Evolutionary conservation across 352 stramenopile genomes (phyloP), one percentile per base, ranked within the genome.

Genomic region (Pythium aphanidermatum): DNA sequence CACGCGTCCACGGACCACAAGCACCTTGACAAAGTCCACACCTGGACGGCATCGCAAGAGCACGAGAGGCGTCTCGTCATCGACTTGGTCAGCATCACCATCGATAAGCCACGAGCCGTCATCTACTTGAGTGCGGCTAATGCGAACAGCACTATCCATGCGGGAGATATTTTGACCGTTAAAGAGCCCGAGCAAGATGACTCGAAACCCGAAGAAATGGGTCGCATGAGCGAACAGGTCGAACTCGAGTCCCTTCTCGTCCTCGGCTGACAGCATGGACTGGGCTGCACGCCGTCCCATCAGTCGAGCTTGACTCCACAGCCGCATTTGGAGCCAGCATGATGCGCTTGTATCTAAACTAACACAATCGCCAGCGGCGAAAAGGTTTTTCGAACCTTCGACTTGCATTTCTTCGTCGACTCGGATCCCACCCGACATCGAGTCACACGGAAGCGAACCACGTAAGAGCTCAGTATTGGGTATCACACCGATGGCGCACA

Each of bases 11-110:
- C 49, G 17, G 26, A 58, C 39, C 2, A 65, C 3, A n/a, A 68
- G n/a, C 10, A 70, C 49, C 51, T 75, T 75, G 26, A 72, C 53
- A 25, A 70, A 74, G 29, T 75, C 63, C 17, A 49, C 24, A 5
- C 44, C 34, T 13, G 58, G 58, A n/a, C 47, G 65, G 6, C 53
- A 46, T 10, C 63, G 58, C 13, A 67, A 33, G 25, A 69, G 47
- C 40, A 74, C 38, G 27, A 65, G 25, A 16, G 74, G 38, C 20
- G 43, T 23, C 35, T 58, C 29, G 21, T 46, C 32, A 33, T 32
- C 9, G 26, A 26, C 51, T 27, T 13, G 14, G n/a, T n/a, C n/a
- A n/a, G n/a, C n/a, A n/a, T 11, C 17, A 25, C 27, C 34, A 9
- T 27, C 17, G 4, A 41, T 3, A 21, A 21, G 19, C 34, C 34